Percentiles rank a stretch among this genome's conserved stretches.
Conservation (phyloP, 2,329 filamentous ascomycete genomes). For the Stylonectria norvegica region DNA sequence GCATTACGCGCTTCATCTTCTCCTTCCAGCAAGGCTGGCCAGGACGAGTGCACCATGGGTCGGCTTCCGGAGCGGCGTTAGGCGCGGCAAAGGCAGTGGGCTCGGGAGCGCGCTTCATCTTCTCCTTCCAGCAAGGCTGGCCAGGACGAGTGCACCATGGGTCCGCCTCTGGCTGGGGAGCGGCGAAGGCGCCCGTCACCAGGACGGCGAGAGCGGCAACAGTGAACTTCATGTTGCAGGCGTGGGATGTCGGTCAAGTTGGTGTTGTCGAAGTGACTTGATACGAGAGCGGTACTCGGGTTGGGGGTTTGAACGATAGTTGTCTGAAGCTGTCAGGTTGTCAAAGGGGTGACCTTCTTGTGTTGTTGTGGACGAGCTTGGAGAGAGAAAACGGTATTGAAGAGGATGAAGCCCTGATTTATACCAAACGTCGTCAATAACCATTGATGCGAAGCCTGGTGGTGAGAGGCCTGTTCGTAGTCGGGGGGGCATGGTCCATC, state of each 20-base stretch:
- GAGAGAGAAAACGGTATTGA: slow-evolving; percentile 6
- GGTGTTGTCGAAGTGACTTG: slow-evolving; percentile 2
- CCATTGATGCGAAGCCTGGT: slow-evolving; percentile 2
- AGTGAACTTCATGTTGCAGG: slow-evolving; percentile 27
- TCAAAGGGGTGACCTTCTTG: slow-evolving; percentile 17
- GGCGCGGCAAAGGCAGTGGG: too few species aligned
- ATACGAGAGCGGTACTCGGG: slow-evolving; percentile 14
- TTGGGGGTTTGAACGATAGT: slow-evolving; percentile 14
- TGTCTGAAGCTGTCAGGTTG: slow-evolving; percentile 15
- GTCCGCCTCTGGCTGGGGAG: slow-evolving; percentile 15
- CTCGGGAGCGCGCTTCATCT: slow-evolving; percentile 27
- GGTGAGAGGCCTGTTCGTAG: background rate
- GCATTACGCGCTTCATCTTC: slow-evolving; percentile 38
- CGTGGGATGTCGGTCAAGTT: background rate
- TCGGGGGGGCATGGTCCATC: background rate
- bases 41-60: slow-evolving; percentile 23
- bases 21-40: slow-evolving; percentile 36
- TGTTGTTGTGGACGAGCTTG: slow-evolving; percentile 24
- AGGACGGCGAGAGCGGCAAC: slow-evolving; percentile 24
- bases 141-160: slow-evolving; percentile 36
- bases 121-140: slow-evolving; percentile 39
- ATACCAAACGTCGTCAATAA: slow-evolving; percentile 13
- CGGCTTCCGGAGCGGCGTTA: slow-evolving; percentile 23
- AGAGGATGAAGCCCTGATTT: slow-evolving; percentile 12
- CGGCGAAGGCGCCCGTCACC: slow-evolving; percentile 16